phyloP scores from a whole-genome alignment of 1,284 basidiomycete species.

The Microbotryomycetes sp. region DNA sequence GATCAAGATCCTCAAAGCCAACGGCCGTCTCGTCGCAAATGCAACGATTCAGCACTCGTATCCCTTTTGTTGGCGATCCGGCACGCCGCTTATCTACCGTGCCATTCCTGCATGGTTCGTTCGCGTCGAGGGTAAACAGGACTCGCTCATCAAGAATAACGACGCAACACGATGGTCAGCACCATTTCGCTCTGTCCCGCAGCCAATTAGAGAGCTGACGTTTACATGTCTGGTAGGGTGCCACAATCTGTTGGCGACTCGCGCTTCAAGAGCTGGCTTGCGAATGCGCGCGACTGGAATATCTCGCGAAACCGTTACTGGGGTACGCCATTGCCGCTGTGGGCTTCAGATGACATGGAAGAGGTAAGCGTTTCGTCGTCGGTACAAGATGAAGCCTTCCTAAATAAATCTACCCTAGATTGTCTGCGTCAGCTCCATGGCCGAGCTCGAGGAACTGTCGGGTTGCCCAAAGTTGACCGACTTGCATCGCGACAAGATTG shows the following conservation, averaged over 20 bases:
- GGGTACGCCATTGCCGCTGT: constrained; percentile 96
- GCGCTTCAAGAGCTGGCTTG: constrained; percentile 94
- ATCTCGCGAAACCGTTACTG: constrained; percentile 98
- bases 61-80: constrained; percentile 96
- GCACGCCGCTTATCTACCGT: constrained; percentile 92
- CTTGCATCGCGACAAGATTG: constrained; percentile 89
- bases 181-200: too few species aligned
- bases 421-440: constrained; percentile 79
- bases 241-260: constrained; percentile 83
- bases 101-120: constrained; percentile 97
- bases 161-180: constrained; percentile 77
- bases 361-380: constrained; percentile 57
- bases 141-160: constrained; percentile 86
- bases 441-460: constrained; percentile 78
- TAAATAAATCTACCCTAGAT: constrained; percentile 48
- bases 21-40: constrained; percentile 81
- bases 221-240: constrained; percentile 39
- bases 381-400: too few species aligned
- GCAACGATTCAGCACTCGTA: constrained; percentile 83
- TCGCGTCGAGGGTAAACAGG: constrained; percentile 72
- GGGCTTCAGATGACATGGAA: constrained; percentile 87
- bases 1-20: constrained; percentile 81
- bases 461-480: constrained; percentile 83
- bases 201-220: too few species aligned
- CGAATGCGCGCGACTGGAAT: constrained; percentile 98